phyloP scores from a whole-genome alignment of 441 rosid genomes.

The Eruca vesicaria region DNA sequence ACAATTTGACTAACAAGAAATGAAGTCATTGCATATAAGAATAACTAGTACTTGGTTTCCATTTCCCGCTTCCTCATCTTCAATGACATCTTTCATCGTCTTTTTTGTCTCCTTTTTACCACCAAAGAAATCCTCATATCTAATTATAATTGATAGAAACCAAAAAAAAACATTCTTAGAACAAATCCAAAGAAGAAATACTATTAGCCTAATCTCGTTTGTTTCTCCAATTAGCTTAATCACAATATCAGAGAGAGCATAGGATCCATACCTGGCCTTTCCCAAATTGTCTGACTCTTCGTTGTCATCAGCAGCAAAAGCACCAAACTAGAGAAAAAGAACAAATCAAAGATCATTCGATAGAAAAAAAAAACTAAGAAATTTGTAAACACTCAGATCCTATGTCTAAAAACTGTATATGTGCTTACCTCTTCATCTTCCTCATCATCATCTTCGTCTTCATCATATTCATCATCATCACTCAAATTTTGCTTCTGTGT shows the following conservation, averaged over 20 bases:
- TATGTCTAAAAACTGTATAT: neutral
- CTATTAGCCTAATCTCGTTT: neutral
- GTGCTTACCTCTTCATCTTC: constrained; percentile 42
- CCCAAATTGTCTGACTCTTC: constrained; percentile 45
- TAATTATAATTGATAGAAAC: constrained; percentile 27
- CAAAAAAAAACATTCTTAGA: neutral
- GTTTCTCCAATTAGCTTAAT: neutral
- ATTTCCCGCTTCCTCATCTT: constrained; percentile 41
- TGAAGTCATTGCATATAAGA: neutral
- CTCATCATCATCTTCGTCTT: constrained; percentile 35
- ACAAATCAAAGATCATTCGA: neutral
- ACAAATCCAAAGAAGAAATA: neutral
- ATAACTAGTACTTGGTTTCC: constrained; percentile 35
- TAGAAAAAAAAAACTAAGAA: neutral
- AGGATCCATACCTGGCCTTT: constrained; percentile 50
- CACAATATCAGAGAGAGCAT: constrained; percentile 1
- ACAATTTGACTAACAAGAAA: neutral
- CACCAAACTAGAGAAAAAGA: constrained; percentile 51
- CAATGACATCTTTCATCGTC: constrained; percentile 40
- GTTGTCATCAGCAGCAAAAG: constrained; percentile 42
- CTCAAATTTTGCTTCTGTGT: constrained; percentile 34
- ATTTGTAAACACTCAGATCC: neutral
- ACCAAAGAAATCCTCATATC: constrained; percentile 84
- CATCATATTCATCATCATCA: constrained; percentile 33
- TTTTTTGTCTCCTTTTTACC: constrained; percentile 39